Evolutionary conservation across 257 asterid genomes (phyloP).

Genomic region (Verbena officinalis): DNA sequence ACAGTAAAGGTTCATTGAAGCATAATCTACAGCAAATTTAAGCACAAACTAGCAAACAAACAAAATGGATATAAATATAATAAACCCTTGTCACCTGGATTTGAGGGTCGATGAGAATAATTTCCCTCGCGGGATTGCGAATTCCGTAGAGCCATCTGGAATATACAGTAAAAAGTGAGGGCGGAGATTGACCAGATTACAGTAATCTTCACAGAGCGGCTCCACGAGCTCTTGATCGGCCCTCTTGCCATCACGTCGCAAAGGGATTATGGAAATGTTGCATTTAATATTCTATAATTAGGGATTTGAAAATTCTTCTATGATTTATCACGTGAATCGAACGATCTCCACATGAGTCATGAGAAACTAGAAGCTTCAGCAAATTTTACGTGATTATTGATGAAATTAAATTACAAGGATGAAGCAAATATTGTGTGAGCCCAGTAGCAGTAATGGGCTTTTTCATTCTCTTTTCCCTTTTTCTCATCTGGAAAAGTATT

Average conservation of each 20-base stretch:
- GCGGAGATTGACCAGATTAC: constrained; percentile 63
- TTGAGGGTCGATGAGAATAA: constrained; percentile 20
- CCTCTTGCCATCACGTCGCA: constrained; percentile 38
- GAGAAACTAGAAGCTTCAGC: neutral
- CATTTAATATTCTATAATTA: neutral
- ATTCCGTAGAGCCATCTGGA: constrained; percentile 56
- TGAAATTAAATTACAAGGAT: too few relatives aligned
- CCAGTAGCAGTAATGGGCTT: too few relatives aligned
- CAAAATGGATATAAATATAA: neutral
- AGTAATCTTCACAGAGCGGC: constrained; percentile 40
- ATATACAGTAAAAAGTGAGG: constrained; percentile 49
- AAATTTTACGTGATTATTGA: neutral
- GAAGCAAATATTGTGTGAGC: too few relatives aligned
- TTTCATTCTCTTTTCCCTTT: too few relatives aligned
- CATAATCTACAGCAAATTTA: constrained; percentile 8
- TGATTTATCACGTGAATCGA: neutral
- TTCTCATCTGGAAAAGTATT: too few relatives aligned
- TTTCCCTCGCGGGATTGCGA: constrained; percentile 37
- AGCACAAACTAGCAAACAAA: constrained; percentile 7
- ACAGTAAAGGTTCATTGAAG: neutral
- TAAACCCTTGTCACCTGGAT: constrained; percentile 32
- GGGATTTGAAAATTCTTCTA: neutral
- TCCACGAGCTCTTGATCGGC: constrained; percentile 41
- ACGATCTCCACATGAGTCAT: neutral
- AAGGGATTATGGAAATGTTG: constrained; percentile 8